These are phyloP conservation scores for Macrolepiota albuminosa DNA, from an alignment of 768 basidiomycete species.

Conservation along the genomic window DNA sequence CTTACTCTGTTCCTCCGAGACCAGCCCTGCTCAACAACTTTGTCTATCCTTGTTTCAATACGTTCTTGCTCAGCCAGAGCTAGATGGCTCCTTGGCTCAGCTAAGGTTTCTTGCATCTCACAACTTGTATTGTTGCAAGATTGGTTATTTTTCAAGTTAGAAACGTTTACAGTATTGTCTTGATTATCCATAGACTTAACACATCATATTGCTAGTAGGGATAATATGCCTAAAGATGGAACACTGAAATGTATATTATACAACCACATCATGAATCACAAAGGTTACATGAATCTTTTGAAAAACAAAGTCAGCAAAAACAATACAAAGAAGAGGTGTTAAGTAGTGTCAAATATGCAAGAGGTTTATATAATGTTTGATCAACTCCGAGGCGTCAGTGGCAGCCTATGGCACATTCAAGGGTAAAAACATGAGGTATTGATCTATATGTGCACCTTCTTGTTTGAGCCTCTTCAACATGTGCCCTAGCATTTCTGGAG, in stretches of 20 bases:
- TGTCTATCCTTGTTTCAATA: too few relatives aligned
- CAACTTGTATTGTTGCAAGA: too few relatives aligned
- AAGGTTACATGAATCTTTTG: background rate
- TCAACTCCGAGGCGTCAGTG: conserved; percentile 29
- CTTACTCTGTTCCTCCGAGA: too few relatives aligned
- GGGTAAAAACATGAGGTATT: background rate
- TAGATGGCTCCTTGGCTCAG: too few relatives aligned
- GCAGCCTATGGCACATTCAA: conserved; percentile 19
- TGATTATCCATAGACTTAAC: background rate
- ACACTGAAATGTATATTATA: conserved; percentile 5
- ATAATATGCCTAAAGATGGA: background rate
- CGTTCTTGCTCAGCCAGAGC: too few relatives aligned
- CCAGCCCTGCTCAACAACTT: too few relatives aligned
- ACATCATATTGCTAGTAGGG: conserved; percentile 16
- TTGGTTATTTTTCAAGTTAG: too few relatives aligned
- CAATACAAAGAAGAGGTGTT: background rate
- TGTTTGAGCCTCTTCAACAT: conserved; percentile 30
- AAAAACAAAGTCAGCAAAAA: background rate
- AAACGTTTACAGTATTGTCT: too few relatives aligned
- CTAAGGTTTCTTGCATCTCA: too few relatives aligned
- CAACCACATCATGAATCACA: background rate
- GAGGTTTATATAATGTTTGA: conserved; percentile 31
- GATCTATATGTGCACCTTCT: conserved; percentile 25
- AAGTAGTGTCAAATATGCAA: conserved; percentile 14
- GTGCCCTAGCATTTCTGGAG: conserved; percentile 27